phyloP scores from a whole-genome alignment of 306 rosid genomes.

The Acacia acuminata region DNA sequence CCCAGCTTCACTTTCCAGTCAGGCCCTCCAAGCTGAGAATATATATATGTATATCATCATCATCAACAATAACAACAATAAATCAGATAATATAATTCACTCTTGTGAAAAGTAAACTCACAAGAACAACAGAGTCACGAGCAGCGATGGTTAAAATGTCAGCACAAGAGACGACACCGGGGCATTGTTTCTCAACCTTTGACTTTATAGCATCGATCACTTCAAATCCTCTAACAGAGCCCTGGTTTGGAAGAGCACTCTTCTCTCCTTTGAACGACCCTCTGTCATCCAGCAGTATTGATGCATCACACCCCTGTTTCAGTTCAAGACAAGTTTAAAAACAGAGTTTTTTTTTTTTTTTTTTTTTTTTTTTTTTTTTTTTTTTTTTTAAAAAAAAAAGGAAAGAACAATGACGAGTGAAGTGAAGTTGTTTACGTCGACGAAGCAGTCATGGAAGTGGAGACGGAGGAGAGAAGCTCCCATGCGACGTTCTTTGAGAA shows the following conservation, averaged over 20 bases:
- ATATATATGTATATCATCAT: neutral
- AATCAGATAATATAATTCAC: too few relatives aligned
- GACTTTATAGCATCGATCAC: slow-evolving; percentile 65
- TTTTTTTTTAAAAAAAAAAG: too few relatives aligned
- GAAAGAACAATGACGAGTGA: neutral
- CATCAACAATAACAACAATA: neutral
- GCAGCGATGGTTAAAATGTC: slow-evolving; percentile 80
- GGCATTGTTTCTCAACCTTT: slow-evolving; percentile 55
- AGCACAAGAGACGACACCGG: slow-evolving; percentile 76
- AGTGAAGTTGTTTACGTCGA: slow-evolving; percentile 47
- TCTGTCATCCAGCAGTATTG: slow-evolving; percentile 73
- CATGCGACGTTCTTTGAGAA: slow-evolving; percentile 60
- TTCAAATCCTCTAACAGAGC: slow-evolving; percentile 62
- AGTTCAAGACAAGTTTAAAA: neutral
- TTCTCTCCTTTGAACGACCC: slow-evolving; percentile 61
- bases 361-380: too few relatives aligned
- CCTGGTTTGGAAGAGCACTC: slow-evolving; percentile 60
- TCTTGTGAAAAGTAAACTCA: slow-evolving; percentile 33
- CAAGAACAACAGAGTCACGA: slow-evolving; percentile 71
- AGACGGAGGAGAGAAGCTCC: slow-evolving; percentile 90
- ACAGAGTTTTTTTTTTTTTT: too few relatives aligned
- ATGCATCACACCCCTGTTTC: slow-evolving; percentile 87
- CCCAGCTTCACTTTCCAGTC: slow-evolving; percentile 73
- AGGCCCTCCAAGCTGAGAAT: slow-evolving; percentile 84
- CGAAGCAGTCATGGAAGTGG: slow-evolving; percentile 81